Conservation (phyloP, 495 filamentous ascomycete genomes). For the Aspergillus wentii region DNA sequence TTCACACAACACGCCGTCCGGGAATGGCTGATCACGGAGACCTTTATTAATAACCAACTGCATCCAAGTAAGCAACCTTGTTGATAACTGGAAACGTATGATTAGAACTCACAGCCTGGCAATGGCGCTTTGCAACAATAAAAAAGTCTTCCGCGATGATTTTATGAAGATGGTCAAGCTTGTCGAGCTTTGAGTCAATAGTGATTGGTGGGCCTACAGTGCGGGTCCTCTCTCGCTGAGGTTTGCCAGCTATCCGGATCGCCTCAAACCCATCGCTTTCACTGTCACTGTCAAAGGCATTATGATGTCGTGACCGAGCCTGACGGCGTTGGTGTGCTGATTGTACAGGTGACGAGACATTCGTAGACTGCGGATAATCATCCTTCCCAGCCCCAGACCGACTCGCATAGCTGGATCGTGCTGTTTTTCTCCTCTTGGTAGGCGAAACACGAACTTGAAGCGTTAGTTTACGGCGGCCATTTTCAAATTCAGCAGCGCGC, state of each 20-base stretch:
- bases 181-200: slow-evolving; percentile 56
- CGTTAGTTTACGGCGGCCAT: slow-evolving; percentile 47
- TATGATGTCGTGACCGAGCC: slow-evolving; percentile 22
- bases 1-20: slow-evolving; percentile 69
- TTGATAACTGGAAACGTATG: background rate
- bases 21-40: slow-evolving; percentile 65
- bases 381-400: slow-evolving; percentile 22
- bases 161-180: slow-evolving; percentile 55
- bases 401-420: slow-evolving; percentile 18
- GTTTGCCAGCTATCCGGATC: slow-evolving; percentile 36
- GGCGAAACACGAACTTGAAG: slow-evolving; percentile 56
- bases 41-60: slow-evolving; percentile 57
- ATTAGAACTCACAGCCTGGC: slow-evolving; percentile 45
- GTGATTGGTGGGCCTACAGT: slow-evolving; percentile 68
- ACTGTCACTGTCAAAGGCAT: slow-evolving; percentile 28
- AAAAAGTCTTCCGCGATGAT: slow-evolving; percentile 65
- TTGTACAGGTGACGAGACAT: slow-evolving; percentile 78
- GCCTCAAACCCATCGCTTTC: slow-evolving; percentile 63
- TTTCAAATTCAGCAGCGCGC: slow-evolving; percentile 47
- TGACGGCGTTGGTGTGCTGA: slow-evolving; percentile 43
- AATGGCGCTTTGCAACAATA: slow-evolving; percentile 54
- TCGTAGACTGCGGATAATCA: slow-evolving; percentile 64
- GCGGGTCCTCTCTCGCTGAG: slow-evolving; percentile 29
- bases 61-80: slow-evolving; percentile 11
- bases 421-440: slow-evolving; percentile 33